Conservation (phyloP, 768 basidiomycete species). For the Suillus variegatus region DNA sequence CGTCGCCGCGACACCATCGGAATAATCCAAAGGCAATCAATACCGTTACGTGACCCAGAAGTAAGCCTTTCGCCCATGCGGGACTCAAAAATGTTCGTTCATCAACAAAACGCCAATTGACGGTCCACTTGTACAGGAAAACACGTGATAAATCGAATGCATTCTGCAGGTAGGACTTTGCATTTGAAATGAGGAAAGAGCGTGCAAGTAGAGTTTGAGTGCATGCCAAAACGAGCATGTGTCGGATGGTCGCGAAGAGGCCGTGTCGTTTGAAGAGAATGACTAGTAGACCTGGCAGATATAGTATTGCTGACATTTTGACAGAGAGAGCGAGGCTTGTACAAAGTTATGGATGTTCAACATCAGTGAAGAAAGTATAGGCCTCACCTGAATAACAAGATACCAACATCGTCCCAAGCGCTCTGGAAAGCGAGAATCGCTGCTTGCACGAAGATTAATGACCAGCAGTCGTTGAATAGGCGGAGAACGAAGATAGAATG, state of each 20-base stretch:
- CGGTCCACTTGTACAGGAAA: slow-evolving; percentile 96
- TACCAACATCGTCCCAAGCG: slow-evolving; percentile 60
- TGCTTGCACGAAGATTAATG: slow-evolving; percentile 62
- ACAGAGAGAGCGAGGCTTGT: slow-evolving; percentile 67
- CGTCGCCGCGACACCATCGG: slow-evolving; percentile 77
- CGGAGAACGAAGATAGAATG: slow-evolving; percentile 93
- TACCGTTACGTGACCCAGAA: slow-evolving; percentile 62
- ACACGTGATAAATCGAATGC: slow-evolving; percentile 88
- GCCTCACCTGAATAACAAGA: slow-evolving; percentile 72
- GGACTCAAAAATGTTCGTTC: slow-evolving; percentile 75
- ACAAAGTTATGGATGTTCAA: neutral
- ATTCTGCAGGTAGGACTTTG: slow-evolving; percentile 63
- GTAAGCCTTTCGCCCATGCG: slow-evolving; percentile 58
- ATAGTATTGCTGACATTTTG: slow-evolving; percentile 93
- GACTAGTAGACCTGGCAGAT: slow-evolving; percentile 85
- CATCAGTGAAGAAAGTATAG: neutral
- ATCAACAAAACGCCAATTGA: slow-evolving; percentile 91
- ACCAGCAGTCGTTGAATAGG: slow-evolving; percentile 96
- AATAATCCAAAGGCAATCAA: slow-evolving; percentile 68
- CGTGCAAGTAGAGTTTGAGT: slow-evolving; percentile 63
- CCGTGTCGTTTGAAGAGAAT: slow-evolving; percentile 78
- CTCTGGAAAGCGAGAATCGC: slow-evolving; percentile 67
- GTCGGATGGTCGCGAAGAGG: slow-evolving; percentile 49
- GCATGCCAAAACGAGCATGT: slow-evolving; percentile 39
- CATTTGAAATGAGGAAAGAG: slow-evolving; percentile 67